phyloP scores from a whole-genome alignment of 1,284 basidiomycete genomes.

The Meira nashicola region DNA sequence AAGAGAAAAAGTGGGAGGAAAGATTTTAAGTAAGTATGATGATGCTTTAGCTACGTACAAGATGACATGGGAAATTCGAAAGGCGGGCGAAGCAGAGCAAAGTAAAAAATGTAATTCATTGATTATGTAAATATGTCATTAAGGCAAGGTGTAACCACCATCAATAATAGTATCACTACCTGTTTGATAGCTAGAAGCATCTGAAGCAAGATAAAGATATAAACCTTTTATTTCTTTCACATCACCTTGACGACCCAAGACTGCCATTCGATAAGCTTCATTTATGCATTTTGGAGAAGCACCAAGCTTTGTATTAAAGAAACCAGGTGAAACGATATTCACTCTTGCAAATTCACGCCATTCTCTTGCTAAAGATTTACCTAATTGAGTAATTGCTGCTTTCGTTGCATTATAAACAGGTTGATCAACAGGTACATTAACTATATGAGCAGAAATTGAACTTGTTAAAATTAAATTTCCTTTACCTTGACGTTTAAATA shows the following conservation, averaged over 20 bases:
- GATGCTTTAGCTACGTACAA: conserved; percentile 20
- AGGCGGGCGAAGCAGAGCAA: conserved; percentile 13
- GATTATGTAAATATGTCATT: not conserved
- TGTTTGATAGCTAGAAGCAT: conserved; percentile 28
- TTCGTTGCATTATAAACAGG: conserved; percentile 35
- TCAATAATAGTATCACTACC: conserved; percentile 38
- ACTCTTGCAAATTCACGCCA: conserved; percentile 48
- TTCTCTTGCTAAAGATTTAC: conserved; percentile 35
- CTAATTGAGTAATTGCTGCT: conserved; percentile 39
- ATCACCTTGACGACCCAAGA: conserved; percentile 41
- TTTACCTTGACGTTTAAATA: conserved; percentile 47
- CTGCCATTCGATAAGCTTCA: conserved; percentile 33
- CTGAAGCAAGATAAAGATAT: conserved; percentile 39
- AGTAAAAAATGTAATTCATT: too few relatives aligned
- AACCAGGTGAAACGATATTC: conserved; percentile 52
- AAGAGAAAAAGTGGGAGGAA: not conserved
- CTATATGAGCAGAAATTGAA: conserved; percentile 37
- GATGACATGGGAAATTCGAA: conserved; percentile 24
- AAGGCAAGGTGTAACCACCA: conserved; percentile 34
- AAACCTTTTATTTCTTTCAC: conserved; percentile 47
- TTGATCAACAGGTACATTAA: conserved; percentile 41
- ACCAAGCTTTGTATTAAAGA: conserved; percentile 47
- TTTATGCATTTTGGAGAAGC: conserved; percentile 22
- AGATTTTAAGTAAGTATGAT: conserved; percentile 13
- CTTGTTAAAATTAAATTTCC: conserved; percentile 44